phyloP scores from a whole-genome alignment of 2,329 filamentous ascomycete genomes.

The Beauveria australis region DNA sequence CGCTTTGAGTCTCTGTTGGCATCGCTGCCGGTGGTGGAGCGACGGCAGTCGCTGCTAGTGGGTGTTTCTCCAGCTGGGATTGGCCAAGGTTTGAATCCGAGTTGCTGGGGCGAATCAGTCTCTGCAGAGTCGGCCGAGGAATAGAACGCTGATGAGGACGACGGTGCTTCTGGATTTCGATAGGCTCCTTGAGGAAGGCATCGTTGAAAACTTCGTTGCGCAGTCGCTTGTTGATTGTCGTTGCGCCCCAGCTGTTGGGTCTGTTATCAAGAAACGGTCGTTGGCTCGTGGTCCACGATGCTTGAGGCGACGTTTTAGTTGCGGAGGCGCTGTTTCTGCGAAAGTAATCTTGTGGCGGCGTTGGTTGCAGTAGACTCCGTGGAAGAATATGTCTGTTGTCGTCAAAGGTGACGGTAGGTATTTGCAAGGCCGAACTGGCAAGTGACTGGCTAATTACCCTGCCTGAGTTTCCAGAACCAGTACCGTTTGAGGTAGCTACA shows the following conservation, averaged over 20 bases:
- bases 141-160: slow-evolving; percentile 61
- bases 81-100: slow-evolving; percentile 34
- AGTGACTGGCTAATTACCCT: slow-evolving; percentile 67
- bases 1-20: slow-evolving; percentile 24
- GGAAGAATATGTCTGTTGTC: slow-evolving; percentile 93
- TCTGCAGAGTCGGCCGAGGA: slow-evolving; percentile 42
- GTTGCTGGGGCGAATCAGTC: slow-evolving; percentile 35
- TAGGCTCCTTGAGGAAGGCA: slow-evolving; percentile 76
- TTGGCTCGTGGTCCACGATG: slow-evolving; percentile 8
- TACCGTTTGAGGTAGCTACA: not conserved
- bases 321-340: slow-evolving; percentile 26
- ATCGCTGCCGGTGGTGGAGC: not conserved
- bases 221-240: slow-evolving; percentile 78
- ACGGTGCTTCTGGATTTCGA: slow-evolving; percentile 71
- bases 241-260: slow-evolving; percentile 76
- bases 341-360: slow-evolving; percentile 28
- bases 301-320: slow-evolving; percentile 5
- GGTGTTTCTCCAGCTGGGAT: not conserved
- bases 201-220: slow-evolving; percentile 90
- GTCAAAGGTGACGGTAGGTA: slow-evolving; percentile 87
- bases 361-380: slow-evolving; percentile 65
- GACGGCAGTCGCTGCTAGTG: not conserved
- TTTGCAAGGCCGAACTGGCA: slow-evolving; percentile 51
- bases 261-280: slow-evolving; percentile 43
- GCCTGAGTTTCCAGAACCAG: slow-evolving; percentile 16